Base-by-base conservation (phyloP, 2,329 filamentous ascomycete genomes). In the Grosmannia clavigera region DNA sequence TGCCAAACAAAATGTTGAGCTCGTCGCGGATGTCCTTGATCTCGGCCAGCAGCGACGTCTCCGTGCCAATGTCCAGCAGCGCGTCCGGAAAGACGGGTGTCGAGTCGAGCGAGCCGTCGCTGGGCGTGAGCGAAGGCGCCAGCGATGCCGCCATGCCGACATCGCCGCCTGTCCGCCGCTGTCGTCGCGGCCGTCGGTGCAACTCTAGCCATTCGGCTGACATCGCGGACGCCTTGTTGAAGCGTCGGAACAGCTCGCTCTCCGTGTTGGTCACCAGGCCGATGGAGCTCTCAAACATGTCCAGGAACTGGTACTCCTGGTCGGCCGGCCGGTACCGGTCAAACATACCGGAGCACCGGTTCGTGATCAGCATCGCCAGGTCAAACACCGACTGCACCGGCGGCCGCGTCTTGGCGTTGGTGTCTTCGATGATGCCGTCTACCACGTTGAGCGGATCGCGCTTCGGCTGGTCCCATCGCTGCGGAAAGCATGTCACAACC, bases 21-120 rank as follows among this genome's bases (percentile, higher is more conserved):
- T 87, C 83, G 65, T 87, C 84, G 25, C 82, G 78, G 58, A 87
- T 85, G 65, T 87, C 84, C 67, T 86, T 86, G 55, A 81, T 81
- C 65, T 87, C 83, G 0, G 81, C 77, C 0, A 87, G 73, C 0
- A 86, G 73, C 57, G 80, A 76, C 0, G 82, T 85, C 67, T 86
- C 83, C 5, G 75, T 73, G 48, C 80, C 78, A 57, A 86, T 85
- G 59, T 85, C 80, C 1, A 83, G 74, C 4, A 84, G 70, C 5
- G 76, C 75, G 65, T 83, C 79, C n/a, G 80, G 75, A 60, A 82
- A 78, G 40, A 77, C 61, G 14, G 63, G 38, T 10, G 46, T 16
- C 1, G 43, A 48, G 1, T 38, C 31, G 27, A 48, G 50, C 12
- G 54, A 50, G n/a, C 43, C 40, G 16, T 14, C 38, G 12, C 33